Evolutionary conservation across 2,329 filamentous ascomycete species (phyloP).

Genomic region (Apiospora koreana): DNA sequence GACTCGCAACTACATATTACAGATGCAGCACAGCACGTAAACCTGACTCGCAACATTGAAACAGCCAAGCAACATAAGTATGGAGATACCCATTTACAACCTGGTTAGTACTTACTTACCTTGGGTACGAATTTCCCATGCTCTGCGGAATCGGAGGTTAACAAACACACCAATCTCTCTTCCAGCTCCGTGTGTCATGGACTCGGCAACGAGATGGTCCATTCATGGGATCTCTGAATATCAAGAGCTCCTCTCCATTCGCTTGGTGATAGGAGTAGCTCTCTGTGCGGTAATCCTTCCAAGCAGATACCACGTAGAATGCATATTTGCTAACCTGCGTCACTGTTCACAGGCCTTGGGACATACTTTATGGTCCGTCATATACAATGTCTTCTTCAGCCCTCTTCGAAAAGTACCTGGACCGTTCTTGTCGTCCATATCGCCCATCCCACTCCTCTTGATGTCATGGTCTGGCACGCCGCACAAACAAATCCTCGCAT

Average conservation of each 20-base stretch:
- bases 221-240: neutral
- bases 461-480: neutral
- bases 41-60: no score
- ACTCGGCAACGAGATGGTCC: neutral
- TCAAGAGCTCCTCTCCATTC: neutral
- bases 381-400: constrained; percentile 1
- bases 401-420: constrained; percentile 1
- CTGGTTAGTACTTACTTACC: no score
- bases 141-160: neutral
- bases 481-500: constrained; percentile 5
- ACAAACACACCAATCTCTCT: neutral
- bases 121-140: neutral
- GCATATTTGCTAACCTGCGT: neutral
- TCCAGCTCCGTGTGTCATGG: neutral
- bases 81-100: no score
- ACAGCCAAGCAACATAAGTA: no score
- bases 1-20: no score
- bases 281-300: neutral
- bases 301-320: neutral
- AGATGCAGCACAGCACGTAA: no score
- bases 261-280: neutral
- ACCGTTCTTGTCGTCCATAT: neutral
- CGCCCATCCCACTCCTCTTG: constrained; percentile 4
- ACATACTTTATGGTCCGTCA: neutral
- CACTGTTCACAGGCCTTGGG: neutral